Percentiles rank a stretch among this genome's conserved stretches.
Evolutionary conservation across 2,329 filamentous ascomycete species (phyloP).

Genomic region (Xylariaceae sp.): DNA sequence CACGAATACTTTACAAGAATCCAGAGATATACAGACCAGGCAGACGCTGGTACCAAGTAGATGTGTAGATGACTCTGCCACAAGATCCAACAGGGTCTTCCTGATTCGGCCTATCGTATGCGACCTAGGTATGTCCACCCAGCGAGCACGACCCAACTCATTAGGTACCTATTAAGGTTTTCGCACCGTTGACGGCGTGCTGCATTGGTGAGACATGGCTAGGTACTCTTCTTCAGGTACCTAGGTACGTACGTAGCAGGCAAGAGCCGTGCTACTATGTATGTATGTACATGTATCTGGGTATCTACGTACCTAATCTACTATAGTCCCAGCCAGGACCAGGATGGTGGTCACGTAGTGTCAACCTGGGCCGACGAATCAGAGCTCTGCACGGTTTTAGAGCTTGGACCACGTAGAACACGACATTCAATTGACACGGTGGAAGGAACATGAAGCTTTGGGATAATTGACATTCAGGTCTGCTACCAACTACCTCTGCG

Average conservation of each 20-base stretch:
- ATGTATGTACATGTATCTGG: background rate
- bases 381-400: background rate
- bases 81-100: background rate
- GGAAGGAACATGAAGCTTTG: too few relatives aligned
- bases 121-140: background rate
- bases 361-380: too few relatives aligned
- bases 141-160: too few relatives aligned
- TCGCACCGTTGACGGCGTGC: background rate
- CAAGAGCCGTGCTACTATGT: slow-evolving; percentile 1
- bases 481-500: slow-evolving; percentile 3
- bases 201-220: background rate
- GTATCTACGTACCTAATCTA: too few relatives aligned
- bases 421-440: slow-evolving; percentile 19
- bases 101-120: slow-evolving; percentile 11
- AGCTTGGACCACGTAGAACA: slow-evolving; percentile 17
- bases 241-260: slow-evolving; percentile 2
- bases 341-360: too few relatives aligned
- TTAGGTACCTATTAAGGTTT: background rate
- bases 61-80: too few relatives aligned
- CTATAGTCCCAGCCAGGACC: too few relatives aligned
- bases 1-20: background rate
- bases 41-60: too few relatives aligned
- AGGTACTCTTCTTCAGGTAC: slow-evolving; percentile 11
- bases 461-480: background rate
- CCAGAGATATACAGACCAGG: too few relatives aligned